A percentile compares a stretch with the other conserved stretches of the same genome.
phyloP scores from a whole-genome alignment of 345 rosid species.

The Populus tremula region DNA sequence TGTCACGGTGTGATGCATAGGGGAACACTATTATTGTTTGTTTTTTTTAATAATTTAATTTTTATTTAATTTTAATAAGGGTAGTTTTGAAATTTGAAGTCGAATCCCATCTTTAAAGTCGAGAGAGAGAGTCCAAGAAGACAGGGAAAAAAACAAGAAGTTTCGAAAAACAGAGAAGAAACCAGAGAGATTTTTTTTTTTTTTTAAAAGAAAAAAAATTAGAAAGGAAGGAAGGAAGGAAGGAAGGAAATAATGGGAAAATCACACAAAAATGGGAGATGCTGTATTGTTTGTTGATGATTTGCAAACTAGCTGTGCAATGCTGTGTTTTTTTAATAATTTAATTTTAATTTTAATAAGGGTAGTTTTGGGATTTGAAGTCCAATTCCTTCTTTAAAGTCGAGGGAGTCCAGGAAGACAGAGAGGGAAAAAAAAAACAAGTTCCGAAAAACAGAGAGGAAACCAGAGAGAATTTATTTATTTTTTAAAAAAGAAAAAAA shows the following conservation, averaged over 20 bases:
- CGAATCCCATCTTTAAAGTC: constrained; percentile 13
- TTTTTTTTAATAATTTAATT: neutral
- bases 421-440: neutral
- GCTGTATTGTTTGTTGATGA: constrained; percentile 52
- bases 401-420: neutral
- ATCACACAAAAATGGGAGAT: constrained; percentile 48
- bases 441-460: constrained; percentile 18
- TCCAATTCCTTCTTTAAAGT: constrained; percentile 13
- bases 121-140: neutral
- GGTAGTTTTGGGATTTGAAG: constrained; percentile 31
- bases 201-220: too few relatives aligned
- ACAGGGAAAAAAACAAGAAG: neutral
- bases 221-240: neutral
- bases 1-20: neutral
- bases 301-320: constrained; percentile 28
- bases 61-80: constrained; percentile 11
- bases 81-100: constrained; percentile 25
- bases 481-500: too few relatives aligned
- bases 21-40: neutral
- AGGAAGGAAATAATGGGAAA: neutral
- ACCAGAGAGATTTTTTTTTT: too few relatives aligned
- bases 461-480: neutral
- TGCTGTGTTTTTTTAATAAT: constrained; percentile 2
- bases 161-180: constrained; percentile 20
- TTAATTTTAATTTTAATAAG: constrained; percentile 1